These are phyloP conservation scores for Xerophyta viscosa DNA, from an alignment of 106 monocot genomes.

Conservation along the genomic window DNA sequence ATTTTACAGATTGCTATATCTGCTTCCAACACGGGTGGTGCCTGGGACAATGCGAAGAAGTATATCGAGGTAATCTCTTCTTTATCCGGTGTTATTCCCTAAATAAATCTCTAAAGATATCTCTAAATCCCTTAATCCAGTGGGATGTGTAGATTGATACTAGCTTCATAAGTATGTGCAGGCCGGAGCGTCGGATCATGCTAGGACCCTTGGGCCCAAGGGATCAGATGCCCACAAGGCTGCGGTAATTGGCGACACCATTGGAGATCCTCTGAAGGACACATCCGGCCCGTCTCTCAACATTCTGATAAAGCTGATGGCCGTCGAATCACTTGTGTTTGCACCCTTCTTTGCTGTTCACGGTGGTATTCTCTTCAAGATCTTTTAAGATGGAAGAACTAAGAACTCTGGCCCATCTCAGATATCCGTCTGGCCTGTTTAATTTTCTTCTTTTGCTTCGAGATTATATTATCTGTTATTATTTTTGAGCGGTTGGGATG, in stretches of 20 bases:
- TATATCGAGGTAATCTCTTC: slow-evolving; percentile 34
- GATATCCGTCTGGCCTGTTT: no score
- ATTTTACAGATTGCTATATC: slow-evolving; percentile 47
- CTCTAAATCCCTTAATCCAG: no score
- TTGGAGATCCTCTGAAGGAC: slow-evolving; percentile 54
- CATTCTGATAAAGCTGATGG: slow-evolving; percentile 22
- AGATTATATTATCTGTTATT: no score
- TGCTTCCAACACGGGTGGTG: slow-evolving; percentile 59
- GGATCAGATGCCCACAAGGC: slow-evolving; percentile 51
- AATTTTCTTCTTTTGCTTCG: no score
- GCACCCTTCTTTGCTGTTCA: slow-evolving; percentile 35
- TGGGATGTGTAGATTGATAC: no score
- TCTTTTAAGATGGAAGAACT: slow-evolving; percentile 11
- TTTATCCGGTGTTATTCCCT: not conserved
- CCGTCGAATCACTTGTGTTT: slow-evolving; percentile 18
- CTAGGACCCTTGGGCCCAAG: slow-evolving; percentile 36
- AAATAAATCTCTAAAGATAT: no score
- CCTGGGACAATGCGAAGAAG: slow-evolving; percentile 60
- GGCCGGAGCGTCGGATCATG: slow-evolving; percentile 40
- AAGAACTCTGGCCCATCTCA: no score
- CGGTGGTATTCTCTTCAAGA: slow-evolving; percentile 33
- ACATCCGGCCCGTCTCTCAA: slow-evolving; percentile 31
- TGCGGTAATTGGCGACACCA: slow-evolving; percentile 49
- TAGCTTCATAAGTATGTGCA: no score
- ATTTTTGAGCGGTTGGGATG: no score